Conservation (phyloP, 331 rosid species). For the Saraca asoca region DNA sequence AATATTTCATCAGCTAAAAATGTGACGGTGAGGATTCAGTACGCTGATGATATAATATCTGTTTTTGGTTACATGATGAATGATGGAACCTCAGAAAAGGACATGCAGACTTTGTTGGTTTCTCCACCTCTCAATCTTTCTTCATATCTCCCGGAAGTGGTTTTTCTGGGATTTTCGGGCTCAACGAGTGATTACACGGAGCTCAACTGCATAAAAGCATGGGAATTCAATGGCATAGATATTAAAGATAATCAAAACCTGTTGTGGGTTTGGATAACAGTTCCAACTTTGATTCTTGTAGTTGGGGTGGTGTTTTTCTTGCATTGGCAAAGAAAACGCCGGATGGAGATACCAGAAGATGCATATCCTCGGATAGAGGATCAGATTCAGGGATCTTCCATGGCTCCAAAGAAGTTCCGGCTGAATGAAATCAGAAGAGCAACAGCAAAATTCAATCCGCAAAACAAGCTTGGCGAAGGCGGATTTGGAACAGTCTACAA, state of each 20-base stretch:
- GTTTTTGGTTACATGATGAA: constrained; percentile 44
- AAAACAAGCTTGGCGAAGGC: constrained; percentile 71
- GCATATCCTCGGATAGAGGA: constrained; percentile 54
- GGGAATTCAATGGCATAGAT: constrained; percentile 46
- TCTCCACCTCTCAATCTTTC: constrained; percentile 52
- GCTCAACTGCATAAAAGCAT: constrained; percentile 53
- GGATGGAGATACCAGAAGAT: constrained; percentile 27
- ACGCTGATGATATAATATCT: constrained; percentile 38
- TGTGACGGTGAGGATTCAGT: constrained; percentile 41
- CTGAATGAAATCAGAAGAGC: constrained; percentile 51
- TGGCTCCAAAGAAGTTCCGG: constrained; percentile 56
- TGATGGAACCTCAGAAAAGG: not conserved
- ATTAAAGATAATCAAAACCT: not conserved
- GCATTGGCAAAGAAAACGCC: constrained; percentile 22
- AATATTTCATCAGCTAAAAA: constrained; percentile 34
- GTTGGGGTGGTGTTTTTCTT: constrained; percentile 35
- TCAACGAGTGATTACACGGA: constrained; percentile 60
- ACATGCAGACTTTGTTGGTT: constrained; percentile 39
- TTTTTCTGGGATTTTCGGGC: constrained; percentile 64
- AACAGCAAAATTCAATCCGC: constrained; percentile 57
- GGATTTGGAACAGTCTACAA: constrained; percentile 80
- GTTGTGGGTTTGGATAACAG: constrained; percentile 52
- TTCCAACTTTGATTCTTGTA: constrained; percentile 28
- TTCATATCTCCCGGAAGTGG: constrained; percentile 43
- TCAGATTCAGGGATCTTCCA: constrained; percentile 53